Evolutionary conservation across 129 eudicot species (phyloP).

Genomic region (Cynara cardunculus): DNA sequence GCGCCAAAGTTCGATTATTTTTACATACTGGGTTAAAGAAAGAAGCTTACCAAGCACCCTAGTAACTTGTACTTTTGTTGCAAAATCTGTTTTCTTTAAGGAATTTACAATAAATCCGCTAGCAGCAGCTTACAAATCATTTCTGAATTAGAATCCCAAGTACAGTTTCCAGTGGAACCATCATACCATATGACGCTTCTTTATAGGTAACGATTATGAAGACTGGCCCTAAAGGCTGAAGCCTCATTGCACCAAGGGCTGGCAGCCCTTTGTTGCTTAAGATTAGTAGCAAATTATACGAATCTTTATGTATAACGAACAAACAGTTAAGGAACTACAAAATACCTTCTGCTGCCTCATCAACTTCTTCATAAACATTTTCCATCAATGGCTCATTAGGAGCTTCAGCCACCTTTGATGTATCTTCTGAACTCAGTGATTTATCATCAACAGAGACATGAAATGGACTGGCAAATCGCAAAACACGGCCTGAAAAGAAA

Average conservation of each 20-base stretch:
- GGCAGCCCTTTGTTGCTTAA: not conserved
- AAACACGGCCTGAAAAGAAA: conserved; percentile 43
- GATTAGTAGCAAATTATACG: not conserved
- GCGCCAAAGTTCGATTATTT: too few relatives aligned
- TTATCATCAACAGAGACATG: conserved; percentile 28
- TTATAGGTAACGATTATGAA: not conserved
- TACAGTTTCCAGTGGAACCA: too few relatives aligned
- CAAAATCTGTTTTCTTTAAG: too few relatives aligned
- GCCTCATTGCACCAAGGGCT: not conserved
- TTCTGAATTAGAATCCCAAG: not conserved
- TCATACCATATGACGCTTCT: not conserved
- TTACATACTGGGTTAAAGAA: too few relatives aligned
- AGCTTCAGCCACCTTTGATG: conserved; percentile 28
- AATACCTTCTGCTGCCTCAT: conserved; percentile 43
- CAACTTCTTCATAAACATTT: conserved; percentile 26
- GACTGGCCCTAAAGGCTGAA: too few relatives aligned
- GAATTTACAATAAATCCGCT: too few relatives aligned
- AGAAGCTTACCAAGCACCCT: too few relatives aligned
- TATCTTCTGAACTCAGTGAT: conserved; percentile 32
- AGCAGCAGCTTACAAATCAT: not conserved
- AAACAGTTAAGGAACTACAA: not conserved
- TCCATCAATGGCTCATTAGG: conserved; percentile 34
- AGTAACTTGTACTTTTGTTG: too few relatives aligned
- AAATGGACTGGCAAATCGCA: conserved; percentile 43
- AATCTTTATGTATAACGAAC: not conserved